Conservation (phyloP, 495 filamentous ascomycete genomes). For the Xylaria castorea region DNA sequence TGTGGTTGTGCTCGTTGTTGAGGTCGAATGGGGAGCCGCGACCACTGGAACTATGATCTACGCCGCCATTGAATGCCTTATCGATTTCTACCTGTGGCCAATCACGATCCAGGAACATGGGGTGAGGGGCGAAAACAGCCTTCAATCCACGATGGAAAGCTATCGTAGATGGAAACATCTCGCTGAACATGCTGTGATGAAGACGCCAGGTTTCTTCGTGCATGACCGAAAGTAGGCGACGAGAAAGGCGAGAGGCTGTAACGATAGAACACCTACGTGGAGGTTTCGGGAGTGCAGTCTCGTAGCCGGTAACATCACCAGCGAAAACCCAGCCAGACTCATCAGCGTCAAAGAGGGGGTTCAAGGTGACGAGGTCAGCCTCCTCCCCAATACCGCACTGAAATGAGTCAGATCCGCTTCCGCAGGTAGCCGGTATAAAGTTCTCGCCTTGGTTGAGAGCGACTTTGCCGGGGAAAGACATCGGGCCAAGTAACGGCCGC, state of each 20-base stretch:
- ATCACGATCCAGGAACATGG: conserved; percentile 83
- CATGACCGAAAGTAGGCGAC: conserved; percentile 83
- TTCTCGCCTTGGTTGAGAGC: conserved; percentile 66
- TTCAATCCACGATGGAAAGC: conserved; percentile 94
- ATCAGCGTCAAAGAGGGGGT: conserved; percentile 89
- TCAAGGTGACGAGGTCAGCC: conserved; percentile 93
- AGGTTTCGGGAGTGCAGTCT: conserved; percentile 63
- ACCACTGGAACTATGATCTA: conserved; percentile 73
- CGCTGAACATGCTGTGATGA: conserved; percentile 87
- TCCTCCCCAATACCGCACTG: conserved; percentile 88
- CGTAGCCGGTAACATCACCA: conserved; percentile 88
- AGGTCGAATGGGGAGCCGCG: conserved; percentile 76
- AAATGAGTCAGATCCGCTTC: conserved; percentile 68
- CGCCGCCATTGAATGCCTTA: conserved; percentile 81
- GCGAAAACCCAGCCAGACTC: conserved; percentile 87
- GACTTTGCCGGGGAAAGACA: conserved; percentile 62
- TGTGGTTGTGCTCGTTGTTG: conserved; percentile 86
- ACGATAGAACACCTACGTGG: conserved; percentile 87
- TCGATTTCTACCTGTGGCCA: conserved; percentile 78
- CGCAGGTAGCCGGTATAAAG: conserved; percentile 61
- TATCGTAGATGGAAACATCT: conserved; percentile 88
- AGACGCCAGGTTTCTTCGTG: conserved; percentile 81
- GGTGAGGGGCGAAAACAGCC: conserved; percentile 92
- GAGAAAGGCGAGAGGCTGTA: conserved; percentile 79
- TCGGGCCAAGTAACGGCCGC: conserved; percentile 79